Conservation (phyloP, 2,329 filamentous ascomycete species). For the Neofusicoccum kwambonambiense region DNA sequence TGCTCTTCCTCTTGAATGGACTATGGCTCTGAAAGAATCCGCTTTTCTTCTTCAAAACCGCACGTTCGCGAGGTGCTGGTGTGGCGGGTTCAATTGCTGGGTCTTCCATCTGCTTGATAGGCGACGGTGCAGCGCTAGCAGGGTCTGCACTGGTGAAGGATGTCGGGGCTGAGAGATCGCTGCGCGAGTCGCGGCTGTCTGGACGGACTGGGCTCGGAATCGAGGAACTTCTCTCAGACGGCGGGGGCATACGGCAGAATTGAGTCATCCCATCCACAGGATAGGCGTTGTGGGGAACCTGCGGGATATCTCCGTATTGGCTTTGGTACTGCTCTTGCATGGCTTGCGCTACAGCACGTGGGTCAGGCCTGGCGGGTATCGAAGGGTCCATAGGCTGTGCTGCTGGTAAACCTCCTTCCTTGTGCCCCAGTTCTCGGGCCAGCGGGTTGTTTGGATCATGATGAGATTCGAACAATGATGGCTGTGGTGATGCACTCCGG, state of each 20-base stretch:
- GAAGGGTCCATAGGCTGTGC: neutral
- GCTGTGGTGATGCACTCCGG: constrained; percentile 92
- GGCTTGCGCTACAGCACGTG: constrained; percentile 34
- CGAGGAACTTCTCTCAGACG: constrained; percentile 65
- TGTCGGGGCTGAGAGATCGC: constrained; percentile 85
- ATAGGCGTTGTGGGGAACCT: constrained; percentile 88
- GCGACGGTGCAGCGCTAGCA: constrained; percentile 70
- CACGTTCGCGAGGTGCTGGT: constrained; percentile 58
- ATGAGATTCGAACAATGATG: constrained; percentile 88
- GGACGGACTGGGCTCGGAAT: constrained; percentile 69
- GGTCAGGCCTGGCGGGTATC: constrained; percentile 26
- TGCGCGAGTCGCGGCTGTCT: constrained; percentile 82
- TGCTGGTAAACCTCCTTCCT: constrained; percentile 20
- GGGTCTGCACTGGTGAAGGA: constrained; percentile 86
- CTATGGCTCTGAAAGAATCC: constrained; percentile 92
- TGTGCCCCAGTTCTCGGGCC: constrained; percentile 66
- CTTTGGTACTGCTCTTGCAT: constrained; percentile 42
- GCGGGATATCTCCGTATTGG: constrained; percentile 63
- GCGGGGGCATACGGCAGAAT: constrained; percentile 77
- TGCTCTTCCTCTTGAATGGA: constrained; percentile 90
- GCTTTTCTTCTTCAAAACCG: constrained; percentile 68
- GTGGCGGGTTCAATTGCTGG: constrained; percentile 35
- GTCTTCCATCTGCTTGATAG: constrained; percentile 58
- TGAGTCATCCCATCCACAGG: constrained; percentile 97
- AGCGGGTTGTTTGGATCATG: constrained; percentile 78